A percentile compares a stretch with the other conserved stretches of the same genome.
Evolutionary conservation across 768 basidiomycete genomes (phyloP).

Genomic region (Rhodocollybia butyracea): DNA sequence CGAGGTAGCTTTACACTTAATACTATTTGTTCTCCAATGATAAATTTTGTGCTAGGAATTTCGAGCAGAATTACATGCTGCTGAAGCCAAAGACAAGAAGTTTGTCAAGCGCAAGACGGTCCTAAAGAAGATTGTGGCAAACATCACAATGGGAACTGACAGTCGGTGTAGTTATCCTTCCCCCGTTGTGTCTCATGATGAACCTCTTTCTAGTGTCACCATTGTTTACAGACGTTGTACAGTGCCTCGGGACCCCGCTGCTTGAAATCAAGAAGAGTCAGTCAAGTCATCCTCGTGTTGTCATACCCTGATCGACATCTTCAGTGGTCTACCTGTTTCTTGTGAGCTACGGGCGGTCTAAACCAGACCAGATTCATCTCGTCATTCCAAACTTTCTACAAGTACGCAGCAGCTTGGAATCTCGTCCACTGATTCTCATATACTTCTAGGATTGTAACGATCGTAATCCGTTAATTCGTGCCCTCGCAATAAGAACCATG

Average conservation of each 20-base stretch:
- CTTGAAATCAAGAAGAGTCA: slow-evolving; percentile 99
- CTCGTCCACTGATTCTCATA: neutral
- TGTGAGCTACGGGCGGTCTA: slow-evolving; percentile 92
- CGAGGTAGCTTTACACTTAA: too few relatives aligned
- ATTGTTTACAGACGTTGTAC: slow-evolving; percentile 92
- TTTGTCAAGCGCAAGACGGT: slow-evolving; percentile 90
- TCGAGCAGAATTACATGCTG: slow-evolving; percentile 85
- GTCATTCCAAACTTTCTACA: slow-evolving; percentile 91
- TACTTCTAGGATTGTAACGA: slow-evolving; percentile 84
- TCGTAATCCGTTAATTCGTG: slow-evolving; percentile 94
- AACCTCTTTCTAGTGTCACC: slow-evolving; percentile 69
- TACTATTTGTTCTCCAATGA: slow-evolving; percentile 13
- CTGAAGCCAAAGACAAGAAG: slow-evolving; percentile 96
- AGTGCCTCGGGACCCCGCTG: slow-evolving; percentile 91
- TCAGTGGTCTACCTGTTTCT: slow-evolving; percentile 97
- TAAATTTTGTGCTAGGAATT: slow-evolving; percentile 58
- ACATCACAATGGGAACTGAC: slow-evolving; percentile 99
- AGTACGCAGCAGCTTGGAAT: slow-evolving; percentile 37
- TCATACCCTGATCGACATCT: neutral
- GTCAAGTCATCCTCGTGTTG: slow-evolving; percentile 20
- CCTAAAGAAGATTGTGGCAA: slow-evolving; percentile 96
- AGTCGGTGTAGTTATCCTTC: slow-evolving; percentile 58
- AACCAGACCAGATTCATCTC: slow-evolving; percentile 89
- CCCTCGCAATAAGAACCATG: slow-evolving; percentile 97
- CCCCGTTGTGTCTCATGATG: slow-evolving; percentile 13